These are phyloP conservation scores for Didymella sp. DNA, from an alignment of 2,329 filamentous ascomycete species.

Conservation along the genomic window DNA sequence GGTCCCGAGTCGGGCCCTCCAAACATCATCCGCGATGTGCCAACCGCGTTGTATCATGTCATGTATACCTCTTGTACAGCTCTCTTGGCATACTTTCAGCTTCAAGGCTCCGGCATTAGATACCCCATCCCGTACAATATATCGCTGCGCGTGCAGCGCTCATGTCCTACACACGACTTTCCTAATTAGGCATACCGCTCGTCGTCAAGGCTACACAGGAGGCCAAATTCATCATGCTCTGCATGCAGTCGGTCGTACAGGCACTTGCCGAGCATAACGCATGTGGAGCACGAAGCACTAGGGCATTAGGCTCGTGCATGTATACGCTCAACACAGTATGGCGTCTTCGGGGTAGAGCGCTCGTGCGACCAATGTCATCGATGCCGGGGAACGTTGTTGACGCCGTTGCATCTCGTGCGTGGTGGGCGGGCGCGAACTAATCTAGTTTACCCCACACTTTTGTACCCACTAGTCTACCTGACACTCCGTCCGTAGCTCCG, in stretches of 20 bases:
- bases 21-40: background rate
- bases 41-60: background rate
- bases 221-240: conserved; percentile 3
- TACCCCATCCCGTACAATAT: conserved; percentile 15
- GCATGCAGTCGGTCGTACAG: conserved; percentile 11
- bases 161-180: background rate
- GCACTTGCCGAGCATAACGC: conserved; percentile 13
- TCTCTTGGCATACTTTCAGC: background rate
- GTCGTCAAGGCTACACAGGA: conserved; percentile 8
- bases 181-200: background rate
- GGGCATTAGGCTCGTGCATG: conserved; percentile 7
- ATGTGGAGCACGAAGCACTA: conserved; percentile 8
- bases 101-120: background rate
- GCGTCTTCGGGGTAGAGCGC: conserved; percentile 1
- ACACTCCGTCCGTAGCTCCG: conserved; percentile 6
- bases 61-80: background rate
- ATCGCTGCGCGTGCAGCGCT: conserved; percentile 4
- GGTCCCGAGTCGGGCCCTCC: no score
- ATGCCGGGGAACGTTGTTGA: conserved; percentile 12
- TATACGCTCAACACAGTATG: background rate
- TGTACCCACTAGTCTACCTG: conserved; percentile 11
- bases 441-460: conserved; percentile 20
- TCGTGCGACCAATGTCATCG: conserved; percentile 11
- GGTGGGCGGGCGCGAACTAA: conserved; percentile 3
- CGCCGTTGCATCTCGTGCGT: conserved; percentile 15